A percentile compares a stretch with the other conserved stretches of the same genome.
These are phyloP conservation scores for Eruca vesicaria DNA, from an alignment of 441 rosid genomes.

Conservation along the genomic window DNA sequence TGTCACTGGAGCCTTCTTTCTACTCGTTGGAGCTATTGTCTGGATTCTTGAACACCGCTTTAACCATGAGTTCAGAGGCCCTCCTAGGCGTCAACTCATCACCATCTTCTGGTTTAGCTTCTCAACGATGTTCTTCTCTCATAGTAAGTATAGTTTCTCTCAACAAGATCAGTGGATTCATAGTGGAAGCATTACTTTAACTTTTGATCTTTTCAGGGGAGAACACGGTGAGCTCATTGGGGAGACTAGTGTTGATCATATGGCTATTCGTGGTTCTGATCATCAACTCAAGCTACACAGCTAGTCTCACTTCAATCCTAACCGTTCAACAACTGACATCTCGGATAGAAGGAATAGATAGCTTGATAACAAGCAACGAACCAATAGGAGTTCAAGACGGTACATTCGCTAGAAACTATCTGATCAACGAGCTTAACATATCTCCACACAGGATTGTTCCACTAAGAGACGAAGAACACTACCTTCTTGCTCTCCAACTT, in stretches of 20 bases:
- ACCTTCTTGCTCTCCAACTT: slow-evolving; percentile 48
- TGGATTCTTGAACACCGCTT: slow-evolving; percentile 97
- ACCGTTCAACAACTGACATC: slow-evolving; percentile 88
- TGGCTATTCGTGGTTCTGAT: slow-evolving; percentile 95
- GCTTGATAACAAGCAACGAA: slow-evolving; percentile 60
- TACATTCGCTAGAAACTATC: slow-evolving; percentile 84
- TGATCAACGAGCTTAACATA: slow-evolving; percentile 82
- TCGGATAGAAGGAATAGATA: slow-evolving; percentile 84
- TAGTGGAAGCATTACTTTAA: neutral
- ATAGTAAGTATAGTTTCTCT: slow-evolving; percentile 52
- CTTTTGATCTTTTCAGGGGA: slow-evolving; percentile 59
- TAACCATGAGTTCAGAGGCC: slow-evolving; percentile 84
- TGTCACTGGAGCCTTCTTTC: slow-evolving; percentile 86
- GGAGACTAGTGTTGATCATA: slow-evolving; percentile 79
- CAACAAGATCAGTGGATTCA: neutral
- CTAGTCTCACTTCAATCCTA: slow-evolving; percentile 94
- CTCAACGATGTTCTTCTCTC: slow-evolving; percentile 98
- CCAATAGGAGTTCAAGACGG: slow-evolving; percentile 94
- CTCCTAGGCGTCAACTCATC: slow-evolving; percentile 82
- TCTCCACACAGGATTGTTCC: slow-evolving; percentile 59
- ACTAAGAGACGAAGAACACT: slow-evolving; percentile 56
- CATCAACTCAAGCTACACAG: slow-evolving; percentile 98
- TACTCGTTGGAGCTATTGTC: slow-evolving; percentile 83
- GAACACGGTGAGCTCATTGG: slow-evolving; percentile 84
- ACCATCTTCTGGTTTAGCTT: slow-evolving; percentile 98